Percentiles rank a stretch among this genome's conserved stretches.
phyloP scores from a whole-genome alignment of 495 filamentous ascomycete genomes.

The Penicillium chermesinum region DNA sequence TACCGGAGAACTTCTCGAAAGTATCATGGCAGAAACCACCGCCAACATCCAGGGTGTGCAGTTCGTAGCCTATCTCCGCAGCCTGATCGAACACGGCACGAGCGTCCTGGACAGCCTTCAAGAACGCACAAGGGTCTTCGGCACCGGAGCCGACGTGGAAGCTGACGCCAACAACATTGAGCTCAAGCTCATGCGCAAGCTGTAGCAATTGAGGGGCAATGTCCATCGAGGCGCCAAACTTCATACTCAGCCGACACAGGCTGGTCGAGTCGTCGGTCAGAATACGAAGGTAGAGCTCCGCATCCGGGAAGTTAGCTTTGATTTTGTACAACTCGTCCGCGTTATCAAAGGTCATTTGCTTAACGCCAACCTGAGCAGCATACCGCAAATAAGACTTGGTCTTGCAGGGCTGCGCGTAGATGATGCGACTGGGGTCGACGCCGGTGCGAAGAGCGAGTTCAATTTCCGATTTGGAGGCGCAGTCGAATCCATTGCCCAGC shows the following conservation, averaged over 20 bases:
- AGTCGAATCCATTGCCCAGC: conserved; percentile 94
- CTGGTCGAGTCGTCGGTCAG: conserved; percentile 93
- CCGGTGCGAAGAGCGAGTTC: conserved; percentile 81
- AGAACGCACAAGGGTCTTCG: conserved; percentile 80
- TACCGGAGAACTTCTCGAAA: conserved; percentile 83
- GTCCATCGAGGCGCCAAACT: conserved; percentile 90
- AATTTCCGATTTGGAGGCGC: conserved; percentile 95
- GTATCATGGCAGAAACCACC: conserved; percentile 85
- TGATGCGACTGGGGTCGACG: conserved; percentile 86
- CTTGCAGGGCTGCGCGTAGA: conserved; percentile 99
- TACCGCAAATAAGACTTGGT: conserved; percentile 95
- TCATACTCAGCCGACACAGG: conserved; percentile 89
- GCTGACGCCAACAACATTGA: conserved; percentile 93
- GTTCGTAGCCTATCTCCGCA: conserved; percentile 63
- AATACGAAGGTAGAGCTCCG: conserved; percentile 90
- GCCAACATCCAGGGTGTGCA: conserved; percentile 89
- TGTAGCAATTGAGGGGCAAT: conserved; percentile 69
- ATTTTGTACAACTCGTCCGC: conserved; percentile 97
- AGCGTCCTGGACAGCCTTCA: conserved; percentile 85
- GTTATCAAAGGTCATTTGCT: conserved; percentile 99
- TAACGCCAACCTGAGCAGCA: conserved; percentile 75
- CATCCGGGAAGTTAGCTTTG: conserved; percentile 79
- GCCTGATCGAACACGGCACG: conserved; percentile 88
- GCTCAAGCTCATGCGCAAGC: conserved; percentile 77
- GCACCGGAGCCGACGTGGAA: conserved; percentile 98